Conservation (phyloP, 768 basidiomycete genomes). For the Astraeus odoratus region DNA sequence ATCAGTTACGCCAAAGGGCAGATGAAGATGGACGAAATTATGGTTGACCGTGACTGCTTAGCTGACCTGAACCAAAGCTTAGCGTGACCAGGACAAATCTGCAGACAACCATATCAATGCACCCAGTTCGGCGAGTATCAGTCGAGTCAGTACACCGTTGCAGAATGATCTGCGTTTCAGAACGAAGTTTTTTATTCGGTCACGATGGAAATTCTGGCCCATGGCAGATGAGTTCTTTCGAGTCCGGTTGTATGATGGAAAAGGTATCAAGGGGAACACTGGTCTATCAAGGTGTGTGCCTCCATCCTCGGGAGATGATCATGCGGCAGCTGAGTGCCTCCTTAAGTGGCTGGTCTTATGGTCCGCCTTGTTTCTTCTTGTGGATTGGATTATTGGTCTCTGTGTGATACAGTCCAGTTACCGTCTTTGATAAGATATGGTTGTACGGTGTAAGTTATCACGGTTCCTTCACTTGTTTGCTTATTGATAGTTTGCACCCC, state of each 20-base stretch:
- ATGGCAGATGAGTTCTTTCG: slow-evolving; percentile 50
- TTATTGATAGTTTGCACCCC: slow-evolving; percentile 60
- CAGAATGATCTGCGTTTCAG: slow-evolving; percentile 31
- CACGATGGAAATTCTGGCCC: slow-evolving; percentile 58
- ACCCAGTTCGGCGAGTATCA: slow-evolving; percentile 29
- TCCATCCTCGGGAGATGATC: background rate
- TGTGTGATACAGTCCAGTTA: slow-evolving; percentile 39
- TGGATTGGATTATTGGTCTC: slow-evolving; percentile 63
- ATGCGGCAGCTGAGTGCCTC: slow-evolving; percentile 3
- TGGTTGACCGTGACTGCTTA: slow-evolving; percentile 68
- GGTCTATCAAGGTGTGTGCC: slow-evolving; percentile 58
- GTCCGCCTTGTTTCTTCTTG: slow-evolving; percentile 56
- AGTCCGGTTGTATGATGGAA: slow-evolving; percentile 51
- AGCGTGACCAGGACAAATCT: slow-evolving; percentile 43
- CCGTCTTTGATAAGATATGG: slow-evolving; percentile 52
- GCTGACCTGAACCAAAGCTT: slow-evolving; percentile 49
- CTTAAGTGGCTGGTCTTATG: slow-evolving; percentile 48
- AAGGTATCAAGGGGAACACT: slow-evolving; percentile 55
- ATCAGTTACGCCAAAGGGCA: slow-evolving; percentile 21
- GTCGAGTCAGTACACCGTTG: no score
- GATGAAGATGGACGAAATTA: slow-evolving; percentile 58
- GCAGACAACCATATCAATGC: slow-evolving; percentile 34
- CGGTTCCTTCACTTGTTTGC: slow-evolving; percentile 45
- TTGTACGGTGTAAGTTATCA: slow-evolving; percentile 43
- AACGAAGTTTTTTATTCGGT: slow-evolving; percentile 30